Conservation (phyloP, 257 asterid species). For the Paraleonurus japonicus region DNA sequence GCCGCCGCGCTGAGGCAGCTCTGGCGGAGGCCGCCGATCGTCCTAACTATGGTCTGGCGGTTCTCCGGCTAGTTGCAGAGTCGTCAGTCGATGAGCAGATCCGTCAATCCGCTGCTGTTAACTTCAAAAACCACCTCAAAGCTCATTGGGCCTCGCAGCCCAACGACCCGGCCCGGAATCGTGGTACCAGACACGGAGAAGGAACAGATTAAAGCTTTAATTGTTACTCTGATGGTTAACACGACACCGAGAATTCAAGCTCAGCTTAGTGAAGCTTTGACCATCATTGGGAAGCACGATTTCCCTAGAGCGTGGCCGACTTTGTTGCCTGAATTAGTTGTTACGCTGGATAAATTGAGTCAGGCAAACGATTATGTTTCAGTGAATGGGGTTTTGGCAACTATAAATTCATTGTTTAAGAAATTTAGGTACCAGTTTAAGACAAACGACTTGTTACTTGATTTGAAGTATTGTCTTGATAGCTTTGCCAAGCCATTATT, state of each 20-base stretch:
- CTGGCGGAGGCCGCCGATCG: slow-evolving; percentile 63
- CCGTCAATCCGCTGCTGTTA: slow-evolving; percentile 92
- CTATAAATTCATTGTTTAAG: slow-evolving; percentile 68
- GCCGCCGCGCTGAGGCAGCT: slow-evolving; percentile 70
- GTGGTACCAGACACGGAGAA: slow-evolving; percentile 63
- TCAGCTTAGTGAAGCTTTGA: slow-evolving; percentile 82
- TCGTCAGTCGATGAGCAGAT: slow-evolving; percentile 76
- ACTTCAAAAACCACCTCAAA: slow-evolving; percentile 81
- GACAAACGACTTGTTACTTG: slow-evolving; percentile 67
- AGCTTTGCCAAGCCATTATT: slow-evolving; percentile 68
- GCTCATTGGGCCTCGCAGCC: slow-evolving; percentile 59
- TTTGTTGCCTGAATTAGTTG: slow-evolving; percentile 77
- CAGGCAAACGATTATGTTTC: slow-evolving; percentile 69
- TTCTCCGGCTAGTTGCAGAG: slow-evolving; percentile 80
- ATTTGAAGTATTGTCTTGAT: slow-evolving; percentile 82
- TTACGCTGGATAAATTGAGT: slow-evolving; percentile 50
- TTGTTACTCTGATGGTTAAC: slow-evolving; percentile 67
- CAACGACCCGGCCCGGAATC: slow-evolving; percentile 28
- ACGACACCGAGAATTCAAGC: slow-evolving; percentile 63
- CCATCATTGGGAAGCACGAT: slow-evolving; percentile 80
- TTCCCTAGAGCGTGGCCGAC: slow-evolving; percentile 73
- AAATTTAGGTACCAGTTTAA: slow-evolving; percentile 72
- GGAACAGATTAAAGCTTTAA: slow-evolving; percentile 69
- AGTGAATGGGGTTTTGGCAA: slow-evolving; percentile 72
- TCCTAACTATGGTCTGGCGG: slow-evolving; percentile 73